Conservation (phyloP, 164 flowering plant species). For the Tetrastigma voinierianum region DNA sequence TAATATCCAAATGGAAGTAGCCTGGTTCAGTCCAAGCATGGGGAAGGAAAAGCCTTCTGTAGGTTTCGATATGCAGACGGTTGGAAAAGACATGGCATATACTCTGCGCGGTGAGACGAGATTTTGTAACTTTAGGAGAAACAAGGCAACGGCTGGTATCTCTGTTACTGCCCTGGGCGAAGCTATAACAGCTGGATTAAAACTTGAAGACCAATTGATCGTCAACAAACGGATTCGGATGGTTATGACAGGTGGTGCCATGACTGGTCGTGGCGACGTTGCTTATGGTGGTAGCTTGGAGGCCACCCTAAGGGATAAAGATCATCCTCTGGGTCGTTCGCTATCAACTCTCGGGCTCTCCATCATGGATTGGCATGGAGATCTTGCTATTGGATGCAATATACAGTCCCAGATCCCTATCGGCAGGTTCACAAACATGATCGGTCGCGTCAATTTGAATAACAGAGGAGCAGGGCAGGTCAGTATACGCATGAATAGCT, state of each 20-base stretch:
- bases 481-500: constrained; percentile 77
- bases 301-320: constrained; percentile 87
- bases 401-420: constrained; percentile 78
- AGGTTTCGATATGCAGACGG: constrained; percentile 86
- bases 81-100: constrained; percentile 87
- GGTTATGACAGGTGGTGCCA: constrained; percentile 85
- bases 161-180: constrained; percentile 78
- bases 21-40: constrained; percentile 84
- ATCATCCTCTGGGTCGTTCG: constrained; percentile 72
- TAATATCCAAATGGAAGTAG: constrained; percentile 82
- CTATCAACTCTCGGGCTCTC: constrained; percentile 78
- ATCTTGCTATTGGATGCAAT: constrained; percentile 88
- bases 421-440: constrained; percentile 64
- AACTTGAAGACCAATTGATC: constrained; percentile 80
- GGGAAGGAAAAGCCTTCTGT: constrained; percentile 83
- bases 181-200: constrained; percentile 73
- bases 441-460: constrained; percentile 79
- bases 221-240: constrained; percentile 58
- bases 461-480: constrained; percentile 88
- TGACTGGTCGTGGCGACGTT: constrained; percentile 84
- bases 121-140: constrained; percentile 56
- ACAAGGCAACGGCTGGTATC: constrained; percentile 79
- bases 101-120: constrained; percentile 82
- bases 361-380: constrained; percentile 99
- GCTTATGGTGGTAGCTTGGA: constrained; percentile 88